phyloP scores from a whole-genome alignment of 1,139 yeast genomes.

The Magnusiomyces suaveolens region DNA sequence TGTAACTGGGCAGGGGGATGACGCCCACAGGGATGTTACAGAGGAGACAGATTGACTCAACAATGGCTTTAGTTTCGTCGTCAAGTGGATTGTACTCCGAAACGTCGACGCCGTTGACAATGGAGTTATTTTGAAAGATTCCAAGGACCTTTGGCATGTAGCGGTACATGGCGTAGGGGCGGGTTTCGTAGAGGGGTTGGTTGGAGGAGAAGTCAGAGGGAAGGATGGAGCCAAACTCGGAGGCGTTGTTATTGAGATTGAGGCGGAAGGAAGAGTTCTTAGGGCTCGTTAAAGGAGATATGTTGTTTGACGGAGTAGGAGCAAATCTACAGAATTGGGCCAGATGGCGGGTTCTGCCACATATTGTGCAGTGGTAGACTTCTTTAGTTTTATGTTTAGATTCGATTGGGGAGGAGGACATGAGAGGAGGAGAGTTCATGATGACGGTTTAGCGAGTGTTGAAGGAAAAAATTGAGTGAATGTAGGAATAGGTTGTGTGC shows the following conservation, averaged over 20 bases:
- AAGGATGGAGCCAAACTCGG: not conserved
- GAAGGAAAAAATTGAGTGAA: not conserved
- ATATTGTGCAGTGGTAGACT: not conserved
- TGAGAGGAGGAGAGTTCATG: too few species aligned
- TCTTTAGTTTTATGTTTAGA: not conserved
- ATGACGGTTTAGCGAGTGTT: not conserved
- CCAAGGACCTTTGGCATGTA: not conserved
- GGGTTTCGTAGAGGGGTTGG: not conserved
- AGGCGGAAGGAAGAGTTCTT: too few species aligned
- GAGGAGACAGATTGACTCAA: not conserved
- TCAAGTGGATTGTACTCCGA: not conserved
- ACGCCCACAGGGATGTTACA: not conserved
- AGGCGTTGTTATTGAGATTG: not conserved
- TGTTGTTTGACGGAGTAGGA: not conserved
- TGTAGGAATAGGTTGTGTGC: too few species aligned
- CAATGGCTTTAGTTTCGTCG: not conserved
- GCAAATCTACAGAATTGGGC: not conserved
- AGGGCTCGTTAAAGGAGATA: too few species aligned
- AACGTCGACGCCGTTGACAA: not conserved
- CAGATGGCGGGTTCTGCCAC: not conserved
- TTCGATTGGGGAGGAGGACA: not conserved
- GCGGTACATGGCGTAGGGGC: not conserved
- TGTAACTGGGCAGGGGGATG: not conserved
- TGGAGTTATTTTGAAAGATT: not conserved
- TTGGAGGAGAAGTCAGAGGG: not conserved